These are phyloP conservation scores for Leishmania major DNA, from an alignment of 208 protist species.

Conservation along the genomic window DNA sequence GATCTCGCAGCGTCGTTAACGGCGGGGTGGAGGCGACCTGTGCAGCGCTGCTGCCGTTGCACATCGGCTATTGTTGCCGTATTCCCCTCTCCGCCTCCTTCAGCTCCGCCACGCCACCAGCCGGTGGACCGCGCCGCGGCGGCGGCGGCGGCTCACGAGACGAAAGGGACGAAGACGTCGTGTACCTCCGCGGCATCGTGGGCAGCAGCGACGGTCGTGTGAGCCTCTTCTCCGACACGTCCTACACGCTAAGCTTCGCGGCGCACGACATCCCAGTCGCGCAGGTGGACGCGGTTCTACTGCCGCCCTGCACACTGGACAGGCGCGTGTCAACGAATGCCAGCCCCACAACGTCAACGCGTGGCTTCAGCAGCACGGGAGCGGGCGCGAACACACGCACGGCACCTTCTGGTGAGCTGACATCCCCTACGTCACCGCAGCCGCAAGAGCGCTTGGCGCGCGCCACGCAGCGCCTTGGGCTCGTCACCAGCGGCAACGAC, in stretches of 20 bases:
- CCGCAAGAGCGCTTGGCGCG: constrained; percentile 14
- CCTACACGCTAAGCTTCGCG: constrained; percentile 74
- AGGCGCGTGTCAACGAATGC: background rate
- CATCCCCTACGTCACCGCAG: background rate
- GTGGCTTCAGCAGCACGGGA: background rate
- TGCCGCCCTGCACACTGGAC: constrained; percentile 27
- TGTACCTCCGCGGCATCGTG: constrained; percentile 74
- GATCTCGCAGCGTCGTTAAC: background rate
- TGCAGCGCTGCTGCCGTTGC: constrained; percentile 56
- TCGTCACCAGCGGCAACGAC: constrained; percentile 64
- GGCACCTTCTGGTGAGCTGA: background rate
- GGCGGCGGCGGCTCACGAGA: background rate
- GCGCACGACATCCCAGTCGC: constrained; percentile 66
- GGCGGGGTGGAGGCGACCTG: constrained; percentile 36
- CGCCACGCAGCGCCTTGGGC: constrained; percentile 54
- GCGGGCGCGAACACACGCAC: background rate
- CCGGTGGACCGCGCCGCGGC: background rate
- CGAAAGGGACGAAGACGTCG: background rate
- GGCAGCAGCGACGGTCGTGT: constrained; percentile 78
- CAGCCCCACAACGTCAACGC: background rate
- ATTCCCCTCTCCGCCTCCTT: constrained; percentile 8
- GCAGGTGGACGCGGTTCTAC: constrained; percentile 51
- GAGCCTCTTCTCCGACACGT: constrained; percentile 67
- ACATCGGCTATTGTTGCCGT: constrained; percentile 60
- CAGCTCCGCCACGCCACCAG: background rate